Base-by-base conservation (phyloP, 495 filamentous ascomycete species). In the Lineolata rhizophorae region DNA sequence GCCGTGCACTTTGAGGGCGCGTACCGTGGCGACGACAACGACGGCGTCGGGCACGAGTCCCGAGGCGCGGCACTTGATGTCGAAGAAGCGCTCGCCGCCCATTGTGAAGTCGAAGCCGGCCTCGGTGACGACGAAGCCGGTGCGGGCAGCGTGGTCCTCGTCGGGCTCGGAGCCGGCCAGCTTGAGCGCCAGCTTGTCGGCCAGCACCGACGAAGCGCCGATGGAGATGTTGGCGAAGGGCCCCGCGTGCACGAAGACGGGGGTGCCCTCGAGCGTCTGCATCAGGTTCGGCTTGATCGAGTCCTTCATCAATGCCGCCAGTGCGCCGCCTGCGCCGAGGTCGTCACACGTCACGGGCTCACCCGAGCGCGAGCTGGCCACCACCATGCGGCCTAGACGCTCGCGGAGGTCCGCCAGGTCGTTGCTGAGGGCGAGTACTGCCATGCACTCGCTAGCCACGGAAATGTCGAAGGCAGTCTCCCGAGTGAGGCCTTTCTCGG, bases 21-120 rank as follows among this genome's bases (percentile, higher is more conserved):
- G 74, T 27, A 95, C 79, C 2, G 87, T 97, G 29, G 87, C 84
- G 16, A 97, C 87, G 33, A 97, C 73, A 21, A 97, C 79, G 11
- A 93, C 84, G 2, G 78, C 74, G 46, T 97, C 87, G 5, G 87
- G 87, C 1, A 77, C 71, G 24, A 97, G 65, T 13, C 87, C 87
- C 11, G 82, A 92, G 19, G 81, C 81, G 28, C 87, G 74, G 60
- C 87, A 95, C 65, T 97, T 97, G 58, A 97, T 95, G 57, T 97
- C 94, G 71, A 97, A 94, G 65, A 97, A 97, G 18, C 87, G 76
- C 64, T 97, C 87, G 32, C 87, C 87, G 37, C 87, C 87, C 87
- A 97, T 97, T 31, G 87, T 94, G 57, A 97, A 97, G 52, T 97
- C 87, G 52, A 97, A 97, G 5, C 87, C 87, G 28, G 87, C 85